Percentiles rank a stretch among this genome's conserved stretches.
Conservation (phyloP, 805 yeast species). For the Ogataea populi-albae region DNA sequence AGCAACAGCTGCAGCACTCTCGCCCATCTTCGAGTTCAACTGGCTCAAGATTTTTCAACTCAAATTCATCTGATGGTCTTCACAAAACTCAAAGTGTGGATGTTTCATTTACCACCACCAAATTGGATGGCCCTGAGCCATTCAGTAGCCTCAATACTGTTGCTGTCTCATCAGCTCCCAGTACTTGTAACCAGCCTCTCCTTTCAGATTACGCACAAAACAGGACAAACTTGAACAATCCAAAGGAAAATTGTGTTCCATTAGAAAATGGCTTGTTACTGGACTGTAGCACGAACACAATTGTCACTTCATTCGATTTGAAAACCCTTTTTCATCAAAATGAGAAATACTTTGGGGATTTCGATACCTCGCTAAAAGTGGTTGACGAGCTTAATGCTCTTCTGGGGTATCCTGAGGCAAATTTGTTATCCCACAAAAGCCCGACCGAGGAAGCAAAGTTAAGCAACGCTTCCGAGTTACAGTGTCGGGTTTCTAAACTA, state of each 20-base stretch:
- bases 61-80: conserved; percentile 5
- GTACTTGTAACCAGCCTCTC: too few relatives aligned
- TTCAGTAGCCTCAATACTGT: too few relatives aligned
- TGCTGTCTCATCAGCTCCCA: too few relatives aligned
- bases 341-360: conserved; percentile 52
- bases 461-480: conserved; percentile 14
- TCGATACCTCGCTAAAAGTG: conserved; percentile 37
- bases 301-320: conserved; percentile 58
- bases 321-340: conserved; percentile 48
- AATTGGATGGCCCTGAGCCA: conserved; percentile 10
- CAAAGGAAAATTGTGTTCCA: conserved; percentile 22
- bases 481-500: conserved; percentile 29
- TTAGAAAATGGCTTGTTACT: conserved; percentile 64
- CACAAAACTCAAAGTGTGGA: conserved; percentile 20
- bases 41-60: conserved; percentile 24
- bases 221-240: too few relatives aligned
- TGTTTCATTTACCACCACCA: conserved; percentile 4
- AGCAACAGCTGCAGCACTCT: conserved; percentile 10
- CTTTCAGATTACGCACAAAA: too few relatives aligned
- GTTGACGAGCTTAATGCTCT: conserved; percentile 35
- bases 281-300: conserved; percentile 45
- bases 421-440: conserved; percentile 19
- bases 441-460: conserved; percentile 12
- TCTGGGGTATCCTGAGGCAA: conserved; percentile 15
- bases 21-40: conserved; percentile 10